Evolutionary conservation across 495 filamentous ascomycete species (phyloP), one percentile per base, ranked within the genome.

Genomic region (Penicillium waksmanii): DNA sequence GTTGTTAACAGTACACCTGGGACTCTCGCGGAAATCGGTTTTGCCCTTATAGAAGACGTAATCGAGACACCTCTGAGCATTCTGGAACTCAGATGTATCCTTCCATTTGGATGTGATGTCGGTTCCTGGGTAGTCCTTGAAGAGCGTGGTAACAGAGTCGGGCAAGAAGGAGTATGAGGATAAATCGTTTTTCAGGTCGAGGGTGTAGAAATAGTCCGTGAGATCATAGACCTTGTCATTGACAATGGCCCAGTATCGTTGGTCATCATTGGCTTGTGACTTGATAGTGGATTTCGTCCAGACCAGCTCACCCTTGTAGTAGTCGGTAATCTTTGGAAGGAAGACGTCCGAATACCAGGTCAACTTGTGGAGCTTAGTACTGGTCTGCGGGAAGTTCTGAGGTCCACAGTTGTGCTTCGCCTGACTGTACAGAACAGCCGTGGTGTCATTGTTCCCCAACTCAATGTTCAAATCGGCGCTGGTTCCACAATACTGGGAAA

Each of bases 291-390:
- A 73, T 18, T 72, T 78, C n/a, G 82, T 76, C 66, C 95, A 83
- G 5, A 98, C 95, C 5, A 98, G 73, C 46, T 93, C 84, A 31
- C 96, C 95, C 55, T 96, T 92, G 70, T 91, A 91, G 67, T 88
- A 96, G 53, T 92, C 81, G 53, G 87, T 83, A 65, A 98, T 97
- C 61, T 82, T 85, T 0, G 91, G 92, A 57, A 91, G 64, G 70
- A 97, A 97, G 3, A 58, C 72, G 10, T 87, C 69, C 18, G 70
- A 68, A 66, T 97, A 98, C 96, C 96, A 98, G 19, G 85, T 80
- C 21, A 80, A 77, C 6, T 85, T 69, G 60, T 84, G 67, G 47
- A 97, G 71, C 44, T 75, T 77, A 7, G 83, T 87, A 1, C 61
- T 82, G 3, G 77, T 61, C 47, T 87, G 71, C 2, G 81, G 66